Evolutionary conservation across 345 rosid species (phyloP).

Genomic region (Eucalyptus leucophloia): DNA sequence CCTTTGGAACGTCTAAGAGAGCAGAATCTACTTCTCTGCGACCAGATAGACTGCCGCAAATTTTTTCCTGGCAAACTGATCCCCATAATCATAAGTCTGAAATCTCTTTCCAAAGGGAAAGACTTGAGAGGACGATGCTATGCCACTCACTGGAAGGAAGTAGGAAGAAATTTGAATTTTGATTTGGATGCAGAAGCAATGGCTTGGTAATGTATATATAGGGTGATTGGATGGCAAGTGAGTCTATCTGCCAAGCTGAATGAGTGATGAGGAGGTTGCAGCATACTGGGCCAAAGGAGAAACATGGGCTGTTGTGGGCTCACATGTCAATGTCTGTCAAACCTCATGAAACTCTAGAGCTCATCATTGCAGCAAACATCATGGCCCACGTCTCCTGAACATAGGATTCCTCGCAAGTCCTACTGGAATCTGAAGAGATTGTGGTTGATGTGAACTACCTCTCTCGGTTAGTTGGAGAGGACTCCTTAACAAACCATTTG

Average conservation of each 20-base stretch:
- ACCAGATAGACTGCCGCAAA: neutral
- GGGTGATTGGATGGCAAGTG: neutral
- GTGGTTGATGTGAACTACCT: neutral
- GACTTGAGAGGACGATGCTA: neutral
- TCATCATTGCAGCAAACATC: neutral
- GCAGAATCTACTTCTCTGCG: neutral
- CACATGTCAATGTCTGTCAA: neutral
- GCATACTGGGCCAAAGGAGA: neutral
- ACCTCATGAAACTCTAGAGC: neutral
- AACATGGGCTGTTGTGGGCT: neutral
- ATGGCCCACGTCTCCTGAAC: neutral
- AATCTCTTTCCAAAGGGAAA: neutral
- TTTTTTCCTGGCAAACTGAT: neutral
- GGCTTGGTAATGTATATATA: neutral
- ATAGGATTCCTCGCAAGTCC: neutral
- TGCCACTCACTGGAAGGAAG: neutral
- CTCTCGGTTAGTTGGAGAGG: neutral
- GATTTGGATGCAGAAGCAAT: neutral
- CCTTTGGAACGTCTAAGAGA: slow-evolving; percentile 1
- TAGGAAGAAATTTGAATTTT: neutral
- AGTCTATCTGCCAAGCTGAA: neutral
- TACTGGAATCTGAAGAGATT: neutral
- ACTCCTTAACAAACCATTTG: neutral
- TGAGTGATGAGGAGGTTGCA: neutral
- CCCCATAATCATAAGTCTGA: neutral